Evolutionary conservation across 805 yeast genomes (phyloP), one percentile per base, ranked within the genome.

Genomic region (Brettanomyces nanus): DNA sequence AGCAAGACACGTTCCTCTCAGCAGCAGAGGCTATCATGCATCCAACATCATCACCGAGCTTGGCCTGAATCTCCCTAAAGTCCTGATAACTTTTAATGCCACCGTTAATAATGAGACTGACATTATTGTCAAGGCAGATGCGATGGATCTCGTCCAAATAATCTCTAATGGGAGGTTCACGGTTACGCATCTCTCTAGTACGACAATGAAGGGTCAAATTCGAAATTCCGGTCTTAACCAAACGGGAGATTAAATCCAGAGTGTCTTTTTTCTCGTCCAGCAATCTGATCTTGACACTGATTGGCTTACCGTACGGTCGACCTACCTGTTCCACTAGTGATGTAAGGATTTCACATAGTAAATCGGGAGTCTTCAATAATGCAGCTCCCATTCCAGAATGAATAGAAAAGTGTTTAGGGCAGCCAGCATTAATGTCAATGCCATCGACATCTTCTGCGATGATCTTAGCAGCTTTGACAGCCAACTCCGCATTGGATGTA

Each of bases 381-480:
- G 95, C 97, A 3, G 97, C 95, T 4, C 98, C 98, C 97, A 92
- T 92, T 1, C 98, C 98, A 0, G 94, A 70, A 58, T 92, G 98
- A 3, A 87, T 71, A 1, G 95, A 83, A 52, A 92, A 92, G 48
- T 87, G 97, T 56, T 90, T 92, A 3, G 98, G 98, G 61, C 98
- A 92, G 4, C 98, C 98, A 21, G 95, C 86, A 58, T 92, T 92
- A 41, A 92, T 70, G 56, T 92, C 98, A 4, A 92, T 82, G 6
- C 95, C 97, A 45, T 77, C 87, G 3, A 92, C 97, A 58, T 92
- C 97, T 1, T 67, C 53, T 6, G 89, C 85, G 3, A 92, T 84
- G 31, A 80, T 68, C 37, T 71, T 62, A 0, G 95, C 97, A 1
- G 97, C 98, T 43, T 80, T 65, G 1, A 87, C 95, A 0, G 98